Base-by-base conservation (phyloP, 306 rosid species). In the Prunus campanulata region DNA sequence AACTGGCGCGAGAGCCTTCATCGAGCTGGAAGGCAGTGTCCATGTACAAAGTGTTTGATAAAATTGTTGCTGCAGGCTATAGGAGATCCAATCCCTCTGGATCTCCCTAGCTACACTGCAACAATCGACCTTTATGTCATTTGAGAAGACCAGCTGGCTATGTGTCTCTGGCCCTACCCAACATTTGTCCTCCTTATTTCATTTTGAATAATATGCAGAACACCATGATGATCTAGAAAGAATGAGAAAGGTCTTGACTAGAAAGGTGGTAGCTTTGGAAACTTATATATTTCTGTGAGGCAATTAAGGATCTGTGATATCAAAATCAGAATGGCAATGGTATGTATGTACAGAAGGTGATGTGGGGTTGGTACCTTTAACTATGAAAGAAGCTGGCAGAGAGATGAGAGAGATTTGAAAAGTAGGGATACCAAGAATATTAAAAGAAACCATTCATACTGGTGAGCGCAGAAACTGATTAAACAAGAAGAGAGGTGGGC, bases 11-110 rank as follows among this genome's bases (percentile, higher is more conserved):
- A 63, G 80, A 61, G 59, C 76, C 77, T 48, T 81, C 78, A 54
- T 90, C 81, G 51, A 87, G 88, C 63, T 80, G 57, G 85, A 87
- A 92, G 57, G 80, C 81, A 27, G 78, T 72, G 72, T 92, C 97
- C 97, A 90, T 88, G 47, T 46, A 59, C 39, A 63, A 16, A 77
- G 70, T 35, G 79, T 69, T 25, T 66, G 62, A 55, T 78, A 67
- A 49, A 57, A 51, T 22, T 76, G 50, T 19, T 76, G 72, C 56
- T 76, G 78, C 77, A 71, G 61, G 72, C 32, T 71, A 29, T 73
- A 30, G 69, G 68, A 59, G 44, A 52, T 24, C 25, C 60, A 24
- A 52, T 20, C 25, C 47, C 60, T 74, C 30, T 29, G 16, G 47
- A 39, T 56, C 30, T 56, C 20, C 32, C 47, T 32, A 74, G 61